These are phyloP conservation scores for Blastobotrys ciferrii DNA, from an alignment of 1,139 yeast species.

Conservation along the genomic window DNA sequence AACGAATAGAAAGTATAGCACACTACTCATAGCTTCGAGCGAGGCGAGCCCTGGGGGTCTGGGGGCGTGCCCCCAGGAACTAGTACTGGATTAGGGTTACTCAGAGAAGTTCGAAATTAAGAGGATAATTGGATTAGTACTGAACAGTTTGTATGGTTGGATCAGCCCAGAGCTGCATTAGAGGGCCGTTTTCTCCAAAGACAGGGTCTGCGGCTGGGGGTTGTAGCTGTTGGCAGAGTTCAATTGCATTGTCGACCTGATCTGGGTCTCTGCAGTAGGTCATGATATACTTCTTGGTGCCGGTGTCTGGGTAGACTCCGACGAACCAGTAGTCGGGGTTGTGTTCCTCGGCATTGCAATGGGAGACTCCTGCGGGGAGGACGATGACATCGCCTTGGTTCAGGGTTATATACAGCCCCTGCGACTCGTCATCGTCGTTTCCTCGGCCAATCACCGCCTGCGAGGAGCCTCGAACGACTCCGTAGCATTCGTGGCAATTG, in stretches of 20 bases:
- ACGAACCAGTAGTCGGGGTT: neutral
- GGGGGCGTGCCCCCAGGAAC: too few species aligned
- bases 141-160: neutral
- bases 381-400: slow-evolving; percentile 3
- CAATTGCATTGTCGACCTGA: neutral
- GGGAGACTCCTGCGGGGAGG: slow-evolving; percentile 6
- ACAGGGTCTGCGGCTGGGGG: slow-evolving; percentile 2
- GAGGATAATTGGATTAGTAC: too few species aligned
- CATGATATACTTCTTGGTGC: neutral
- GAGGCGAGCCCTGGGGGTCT: too few species aligned
- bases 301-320: slow-evolving; percentile 1
- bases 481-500: slow-evolving; percentile 6
- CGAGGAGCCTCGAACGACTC: neutral
- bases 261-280: slow-evolving; percentile 2
- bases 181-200: slow-evolving; percentile 3
- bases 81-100: too few species aligned
- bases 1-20: too few species aligned
- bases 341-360: neutral
- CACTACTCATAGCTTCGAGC: too few species aligned
- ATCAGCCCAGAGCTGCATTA: slow-evolving; percentile 2
- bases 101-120: neutral
- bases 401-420: slow-evolving; percentile 1
- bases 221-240: neutral
- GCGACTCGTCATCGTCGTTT: neutral
- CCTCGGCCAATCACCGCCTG: neutral